A percentile compares a stretch with the other conserved stretches of the same genome.
These are phyloP conservation scores for Trypanosoma scelopori DNA, from an alignment of 208 protist species.

Conservation along the genomic window DNA sequence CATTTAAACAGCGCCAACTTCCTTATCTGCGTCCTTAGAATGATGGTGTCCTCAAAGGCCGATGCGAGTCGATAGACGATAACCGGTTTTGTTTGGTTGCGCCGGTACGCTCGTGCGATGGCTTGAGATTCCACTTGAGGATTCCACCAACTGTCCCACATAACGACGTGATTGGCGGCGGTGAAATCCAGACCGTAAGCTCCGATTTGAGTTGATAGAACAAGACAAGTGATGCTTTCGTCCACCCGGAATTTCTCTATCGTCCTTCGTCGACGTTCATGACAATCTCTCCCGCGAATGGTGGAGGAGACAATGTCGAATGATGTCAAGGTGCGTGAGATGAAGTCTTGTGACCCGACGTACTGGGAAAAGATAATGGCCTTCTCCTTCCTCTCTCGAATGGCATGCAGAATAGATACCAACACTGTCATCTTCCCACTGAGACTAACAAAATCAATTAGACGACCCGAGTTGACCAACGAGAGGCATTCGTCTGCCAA, in stretches of 20 bases:
- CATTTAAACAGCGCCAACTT: conserved; percentile 81
- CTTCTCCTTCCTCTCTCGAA: conserved; percentile 58
- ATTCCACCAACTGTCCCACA: conserved; percentile 99
- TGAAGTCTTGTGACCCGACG: conserved; percentile 76
- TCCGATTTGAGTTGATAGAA: conserved; percentile 97
- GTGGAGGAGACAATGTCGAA: conserved; percentile 53
- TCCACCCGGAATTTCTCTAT: conserved; percentile 67
- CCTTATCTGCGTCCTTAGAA: conserved; percentile 64
- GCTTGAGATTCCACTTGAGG: conserved; percentile 98
- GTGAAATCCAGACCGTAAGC: conserved; percentile 98
- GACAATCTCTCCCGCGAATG: conserved; percentile 68
- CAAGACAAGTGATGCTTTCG: conserved; percentile 57
- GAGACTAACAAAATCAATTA: conserved; percentile 52
- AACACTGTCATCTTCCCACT: conserved; percentile 83
- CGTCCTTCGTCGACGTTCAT: conserved; percentile 47
- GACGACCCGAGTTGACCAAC: conserved; percentile 39
- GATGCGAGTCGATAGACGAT: conserved; percentile 96
- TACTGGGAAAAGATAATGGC: conserved; percentile 90
- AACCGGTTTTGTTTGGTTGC: conserved; percentile 96
- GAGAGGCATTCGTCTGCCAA: conserved; percentile 43
- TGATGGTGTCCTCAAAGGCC: conserved; percentile 42
- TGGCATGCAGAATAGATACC: conserved; percentile 53
- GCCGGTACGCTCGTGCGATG: conserved; percentile 95
- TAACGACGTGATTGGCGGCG: conserved; percentile 97
- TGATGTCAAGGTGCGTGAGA: conserved; percentile 60